Base-by-base conservation (phyloP, 257 asterid species). In the Nicotiana obtusifolia region DNA sequence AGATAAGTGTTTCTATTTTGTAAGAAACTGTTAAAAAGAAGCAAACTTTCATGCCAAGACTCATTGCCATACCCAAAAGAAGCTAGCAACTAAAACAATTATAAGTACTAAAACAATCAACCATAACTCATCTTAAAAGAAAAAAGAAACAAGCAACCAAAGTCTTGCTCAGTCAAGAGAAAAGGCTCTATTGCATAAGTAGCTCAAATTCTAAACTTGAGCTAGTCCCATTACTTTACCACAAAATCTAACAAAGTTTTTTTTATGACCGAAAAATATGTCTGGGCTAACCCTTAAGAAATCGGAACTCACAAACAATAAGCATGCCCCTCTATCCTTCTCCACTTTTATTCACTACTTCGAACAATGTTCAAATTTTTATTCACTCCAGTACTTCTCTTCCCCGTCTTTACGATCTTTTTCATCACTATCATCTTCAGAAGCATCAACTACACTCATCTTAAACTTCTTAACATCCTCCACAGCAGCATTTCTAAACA, bases 341-440 rank as follows among this genome's bases (percentile, higher is more conserved):
- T 41, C 47, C 47, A 41, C 9, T 7, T 41, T 41, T 37, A 37
- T 37, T 37, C 47, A 37, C 9, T 6, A 0, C 41, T 35, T n/a
- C 33, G 2, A 37, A 20, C 20, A 69, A 69, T 37, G 77, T 37
- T 61, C 4, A 41, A 14, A 3, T 14, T 54, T 54, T 89, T 84
- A 93, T 81, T 92, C 97, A 71, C 98, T 93, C 97, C 97, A 93
- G 81, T 93, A 91, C 77, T 91, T 87, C 78, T 92, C 94, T 5
- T 93, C 97, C 10, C 80, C 82, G 9, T 73, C 84, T 59, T 86
- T 68, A 77, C 6, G 62, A 76, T 44, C 81, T 20, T 78, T 88
- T 35, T 31, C 80, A 28, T 87, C 86, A 52, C 53, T 87, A 15
- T 84, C 88, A 30, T 47, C 83, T 60, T 77, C 14, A n/a, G 69